A percentile compares a stretch with the other conserved stretches of the same genome.
Evolutionary conservation across 2,329 filamentous ascomycete genomes (phyloP).

Genomic region (Berkeleyomyces rouxiae): DNA sequence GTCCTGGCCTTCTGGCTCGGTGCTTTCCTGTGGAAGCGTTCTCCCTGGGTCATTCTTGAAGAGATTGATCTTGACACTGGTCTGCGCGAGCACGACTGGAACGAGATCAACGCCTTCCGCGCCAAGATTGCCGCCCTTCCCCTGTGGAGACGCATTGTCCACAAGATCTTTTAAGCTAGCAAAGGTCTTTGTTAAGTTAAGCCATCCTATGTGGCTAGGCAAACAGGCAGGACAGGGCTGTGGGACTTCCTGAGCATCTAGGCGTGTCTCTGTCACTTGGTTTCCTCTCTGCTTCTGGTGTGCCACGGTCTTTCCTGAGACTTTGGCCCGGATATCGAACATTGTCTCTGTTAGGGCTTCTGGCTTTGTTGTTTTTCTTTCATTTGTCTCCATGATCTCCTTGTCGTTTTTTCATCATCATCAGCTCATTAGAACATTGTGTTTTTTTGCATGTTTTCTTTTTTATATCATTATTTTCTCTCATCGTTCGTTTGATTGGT

Average conservation of each 20-base stretch:
- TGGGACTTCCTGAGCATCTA: neutral
- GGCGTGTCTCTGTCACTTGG: neutral
- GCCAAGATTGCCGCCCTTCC: conserved; percentile 34
- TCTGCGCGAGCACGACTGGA: conserved; percentile 48
- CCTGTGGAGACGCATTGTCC: conserved; percentile 28
- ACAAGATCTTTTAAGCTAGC: conserved; percentile 24
- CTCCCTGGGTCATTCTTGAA: conserved; percentile 37
- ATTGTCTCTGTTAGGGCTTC: neutral
- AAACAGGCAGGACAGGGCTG: neutral
- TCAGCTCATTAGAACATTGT: no score
- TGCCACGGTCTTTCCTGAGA: neutral
- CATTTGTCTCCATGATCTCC: neutral
- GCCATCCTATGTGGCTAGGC: neutral
- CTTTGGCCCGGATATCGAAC: neutral
- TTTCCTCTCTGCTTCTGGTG: neutral
- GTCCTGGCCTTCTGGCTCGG: conserved; percentile 36
- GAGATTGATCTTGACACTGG: conserved; percentile 53
- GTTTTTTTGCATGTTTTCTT: neutral
- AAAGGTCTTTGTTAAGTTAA: neutral
- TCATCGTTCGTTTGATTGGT: neutral
- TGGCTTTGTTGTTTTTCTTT: conserved; percentile 2
- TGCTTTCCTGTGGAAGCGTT: conserved; percentile 49
- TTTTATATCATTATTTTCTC: neutral
- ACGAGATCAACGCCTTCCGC: conserved; percentile 39
- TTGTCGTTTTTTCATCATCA: neutral